Evolutionary conservation across 768 basidiomycete genomes (phyloP).

Genomic region (Boletus reticulatus): DNA sequence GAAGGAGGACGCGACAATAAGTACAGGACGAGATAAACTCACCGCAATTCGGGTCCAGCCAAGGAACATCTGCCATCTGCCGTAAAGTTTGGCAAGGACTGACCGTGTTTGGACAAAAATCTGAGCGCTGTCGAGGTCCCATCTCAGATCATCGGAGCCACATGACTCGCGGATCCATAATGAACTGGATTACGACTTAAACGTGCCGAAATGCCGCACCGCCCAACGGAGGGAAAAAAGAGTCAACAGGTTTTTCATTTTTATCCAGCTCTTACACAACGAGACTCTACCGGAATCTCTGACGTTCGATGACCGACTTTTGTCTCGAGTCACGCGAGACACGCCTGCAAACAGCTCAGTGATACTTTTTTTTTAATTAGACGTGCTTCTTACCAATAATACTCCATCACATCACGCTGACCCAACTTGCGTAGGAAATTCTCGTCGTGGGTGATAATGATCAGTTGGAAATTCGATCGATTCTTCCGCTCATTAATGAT

Average conservation of each 20-base stretch:
- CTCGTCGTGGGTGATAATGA: slow-evolving; percentile 97
- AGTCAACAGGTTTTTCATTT: not conserved
- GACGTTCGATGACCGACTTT: slow-evolving; percentile 75
- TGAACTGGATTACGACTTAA: too few relatives aligned
- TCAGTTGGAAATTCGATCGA: slow-evolving; percentile 92
- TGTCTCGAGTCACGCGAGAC: slow-evolving; percentile 69
- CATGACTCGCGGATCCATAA: slow-evolving; percentile 1
- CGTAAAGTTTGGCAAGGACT: slow-evolving; percentile 4
- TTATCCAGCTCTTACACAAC: not conserved
- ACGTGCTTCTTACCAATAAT: slow-evolving; percentile 67
- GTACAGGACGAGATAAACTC: slow-evolving; percentile 12
- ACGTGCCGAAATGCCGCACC: not conserved
- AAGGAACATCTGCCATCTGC: slow-evolving; percentile 1
- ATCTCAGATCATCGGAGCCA: slow-evolving; percentile 10
- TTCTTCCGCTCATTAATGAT: slow-evolving; percentile 92
- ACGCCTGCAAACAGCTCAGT: slow-evolving; percentile 51
- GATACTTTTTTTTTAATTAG: too few relatives aligned
- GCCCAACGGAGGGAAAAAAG: slow-evolving; percentile 3
- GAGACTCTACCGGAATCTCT: slow-evolving; percentile 53
- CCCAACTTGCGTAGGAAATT: slow-evolving; percentile 90
- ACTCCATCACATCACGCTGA: slow-evolving; percentile 89
- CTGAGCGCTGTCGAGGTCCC: slow-evolving; percentile 12
- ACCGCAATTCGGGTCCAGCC: slow-evolving; percentile 1
- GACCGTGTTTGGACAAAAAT: not conserved
- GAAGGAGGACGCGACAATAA: not conserved